Evolutionary conservation across 1,139 yeast genomes (phyloP).

Genomic region (Taphrina communis): DNA sequence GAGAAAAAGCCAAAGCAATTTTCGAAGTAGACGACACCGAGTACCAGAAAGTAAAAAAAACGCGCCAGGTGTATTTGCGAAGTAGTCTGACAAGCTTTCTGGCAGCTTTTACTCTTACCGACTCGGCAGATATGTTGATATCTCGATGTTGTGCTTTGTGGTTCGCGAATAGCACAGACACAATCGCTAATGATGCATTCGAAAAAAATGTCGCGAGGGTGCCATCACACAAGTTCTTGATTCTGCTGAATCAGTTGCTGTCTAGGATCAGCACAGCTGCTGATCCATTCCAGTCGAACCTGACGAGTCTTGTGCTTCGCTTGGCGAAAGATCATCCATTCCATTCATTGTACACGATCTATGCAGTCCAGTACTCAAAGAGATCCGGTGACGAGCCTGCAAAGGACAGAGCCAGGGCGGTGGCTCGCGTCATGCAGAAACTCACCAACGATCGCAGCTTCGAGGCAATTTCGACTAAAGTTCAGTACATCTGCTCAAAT

Average conservation of each 20-base stretch:
- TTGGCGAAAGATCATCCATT: slow-evolving; percentile 72
- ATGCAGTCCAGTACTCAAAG: slow-evolving; percentile 50
- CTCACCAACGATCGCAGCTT: not conserved
- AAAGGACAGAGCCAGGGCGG: slow-evolving; percentile 22
- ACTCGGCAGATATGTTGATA: slow-evolving; percentile 61
- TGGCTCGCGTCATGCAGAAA: slow-evolving; percentile 6
- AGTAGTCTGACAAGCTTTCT: slow-evolving; percentile 69
- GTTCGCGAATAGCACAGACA: slow-evolving; percentile 66
- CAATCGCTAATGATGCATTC: slow-evolving; percentile 51
- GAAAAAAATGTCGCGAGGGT: slow-evolving; percentile 54
- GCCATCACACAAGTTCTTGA: slow-evolving; percentile 67
- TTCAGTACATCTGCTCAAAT: slow-evolving; percentile 6
- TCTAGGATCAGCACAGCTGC: slow-evolving; percentile 66
- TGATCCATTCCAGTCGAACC: slow-evolving; percentile 61
- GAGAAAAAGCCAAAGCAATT: slow-evolving; percentile 57
- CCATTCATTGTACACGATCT: slow-evolving; percentile 73
- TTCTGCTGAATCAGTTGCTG: slow-evolving; percentile 84
- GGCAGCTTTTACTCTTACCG: slow-evolving; percentile 58
- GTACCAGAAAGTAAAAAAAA: slow-evolving; percentile 54
- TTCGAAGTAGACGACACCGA: slow-evolving; percentile 59
- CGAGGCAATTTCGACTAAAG: not conserved
- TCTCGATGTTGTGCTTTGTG: slow-evolving; percentile 87
- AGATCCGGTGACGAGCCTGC: slow-evolving; percentile 28
- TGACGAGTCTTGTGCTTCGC: slow-evolving; percentile 60
- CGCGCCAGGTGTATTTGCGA: slow-evolving; percentile 57